Evolutionary conservation across 2,329 filamentous ascomycete genomes (phyloP).

Genomic region (Gnomoniopsis sp.): DNA sequence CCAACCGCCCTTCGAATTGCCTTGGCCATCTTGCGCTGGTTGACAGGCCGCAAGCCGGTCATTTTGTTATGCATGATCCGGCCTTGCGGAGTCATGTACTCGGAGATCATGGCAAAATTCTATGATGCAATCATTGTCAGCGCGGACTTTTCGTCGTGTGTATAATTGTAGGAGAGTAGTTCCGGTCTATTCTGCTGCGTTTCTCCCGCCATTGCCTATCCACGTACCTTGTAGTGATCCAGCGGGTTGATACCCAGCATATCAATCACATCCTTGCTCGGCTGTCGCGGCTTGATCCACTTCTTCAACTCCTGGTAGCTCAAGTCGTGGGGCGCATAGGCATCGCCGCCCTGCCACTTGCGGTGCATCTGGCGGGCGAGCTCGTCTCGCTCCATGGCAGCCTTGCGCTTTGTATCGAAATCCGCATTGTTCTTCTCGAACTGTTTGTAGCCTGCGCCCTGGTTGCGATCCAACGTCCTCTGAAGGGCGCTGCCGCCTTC

Average conservation of each 20-base stretch:
- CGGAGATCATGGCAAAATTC: conserved; percentile 91
- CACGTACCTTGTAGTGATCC: conserved; percentile 78
- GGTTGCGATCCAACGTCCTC: not conserved
- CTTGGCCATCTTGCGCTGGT: conserved; percentile 91
- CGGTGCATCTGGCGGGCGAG: conserved; percentile 65
- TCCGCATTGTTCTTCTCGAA: conserved; percentile 25
- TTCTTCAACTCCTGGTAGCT: conserved; percentile 74
- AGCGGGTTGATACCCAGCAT: conserved; percentile 75
- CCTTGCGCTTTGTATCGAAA: conserved; percentile 35
- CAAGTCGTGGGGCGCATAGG: conserved; percentile 89
- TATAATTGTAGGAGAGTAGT: not conserved
- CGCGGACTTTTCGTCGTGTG: not conserved
- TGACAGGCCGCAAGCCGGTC: conserved; percentile 80
- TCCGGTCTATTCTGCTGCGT: not conserved
- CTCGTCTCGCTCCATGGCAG: conserved; percentile 42
- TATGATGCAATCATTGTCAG: conserved; percentile 36
- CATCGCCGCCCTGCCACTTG: conserved; percentile 72
- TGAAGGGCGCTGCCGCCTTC: not conserved
- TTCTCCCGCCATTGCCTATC: not conserved
- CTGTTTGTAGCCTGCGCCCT: not conserved
- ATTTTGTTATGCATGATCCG: conserved; percentile 73
- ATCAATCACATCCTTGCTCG: conserved; percentile 72
- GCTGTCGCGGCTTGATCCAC: conserved; percentile 60
- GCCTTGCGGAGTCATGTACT: conserved; percentile 82
- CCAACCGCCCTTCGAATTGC: conserved; percentile 86